A percentile compares a stretch with the other conserved stretches of the same genome.
Evolutionary conservation across 305 asterid species (phyloP).

Genomic region (Nicotiana rustica): DNA sequence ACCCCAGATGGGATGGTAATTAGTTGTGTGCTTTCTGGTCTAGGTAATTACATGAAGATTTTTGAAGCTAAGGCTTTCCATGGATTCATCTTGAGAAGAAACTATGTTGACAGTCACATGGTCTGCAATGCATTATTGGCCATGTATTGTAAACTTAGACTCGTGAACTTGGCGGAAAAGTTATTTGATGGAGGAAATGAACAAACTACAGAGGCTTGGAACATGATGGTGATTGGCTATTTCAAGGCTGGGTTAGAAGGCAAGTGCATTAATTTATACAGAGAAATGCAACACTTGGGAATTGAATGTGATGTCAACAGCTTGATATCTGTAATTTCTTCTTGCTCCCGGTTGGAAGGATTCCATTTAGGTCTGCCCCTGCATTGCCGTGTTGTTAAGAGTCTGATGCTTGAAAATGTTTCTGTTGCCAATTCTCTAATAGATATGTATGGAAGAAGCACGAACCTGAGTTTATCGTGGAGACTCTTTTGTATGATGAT

Average conservation of each 20-base stretch:
- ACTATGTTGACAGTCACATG: slow-evolving; percentile 48
- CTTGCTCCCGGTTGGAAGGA: slow-evolving; percentile 68
- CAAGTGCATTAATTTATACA: slow-evolving; percentile 60
- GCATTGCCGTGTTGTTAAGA: slow-evolving; percentile 63
- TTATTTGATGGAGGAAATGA: slow-evolving; percentile 47
- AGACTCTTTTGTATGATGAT: slow-evolving; percentile 50
- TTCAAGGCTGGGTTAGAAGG: slow-evolving; percentile 61
- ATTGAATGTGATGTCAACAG: slow-evolving; percentile 51
- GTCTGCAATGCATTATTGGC: slow-evolving; percentile 59
- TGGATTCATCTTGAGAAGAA: slow-evolving; percentile 64
- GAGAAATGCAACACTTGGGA: slow-evolving; percentile 63
- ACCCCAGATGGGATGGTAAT: slow-evolving; percentile 68
- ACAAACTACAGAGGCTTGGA: slow-evolving; percentile 65
- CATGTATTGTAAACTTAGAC: slow-evolving; percentile 75
- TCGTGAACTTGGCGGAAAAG: slow-evolving; percentile 52
- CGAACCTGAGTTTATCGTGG: slow-evolving; percentile 51
- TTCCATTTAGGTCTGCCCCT: slow-evolving; percentile 56
- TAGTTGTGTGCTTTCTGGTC: slow-evolving; percentile 64
- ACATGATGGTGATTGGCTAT: slow-evolving; percentile 59
- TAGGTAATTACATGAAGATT: slow-evolving; percentile 50
- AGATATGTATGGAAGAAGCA: slow-evolving; percentile 68
- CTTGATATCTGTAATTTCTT: slow-evolving; percentile 65
- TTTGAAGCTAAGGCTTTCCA: slow-evolving; percentile 72
- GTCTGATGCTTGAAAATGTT: slow-evolving; percentile 46
- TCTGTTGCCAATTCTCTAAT: slow-evolving; percentile 69